These are phyloP conservation scores for Cylindrotheca closterium DNA, from an alignment of 108 stramenopile genomes.

Conservation along the genomic window DNA sequence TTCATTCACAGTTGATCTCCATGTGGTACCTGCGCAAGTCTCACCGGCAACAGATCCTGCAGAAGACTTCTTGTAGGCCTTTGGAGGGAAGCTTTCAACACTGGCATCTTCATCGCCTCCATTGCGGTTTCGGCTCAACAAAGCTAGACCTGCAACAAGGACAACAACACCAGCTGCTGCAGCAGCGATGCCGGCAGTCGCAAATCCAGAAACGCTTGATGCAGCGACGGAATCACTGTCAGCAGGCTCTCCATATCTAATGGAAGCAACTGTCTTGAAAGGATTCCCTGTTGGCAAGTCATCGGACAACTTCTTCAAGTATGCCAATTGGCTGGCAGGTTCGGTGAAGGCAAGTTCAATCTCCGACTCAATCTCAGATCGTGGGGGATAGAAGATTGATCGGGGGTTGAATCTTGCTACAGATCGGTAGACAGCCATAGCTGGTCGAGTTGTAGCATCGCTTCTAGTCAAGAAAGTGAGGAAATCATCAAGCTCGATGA, in stretches of 20 bases:
- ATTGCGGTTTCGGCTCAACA: constrained; percentile 6
- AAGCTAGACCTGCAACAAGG: constrained; percentile 22
- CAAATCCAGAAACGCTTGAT: constrained; percentile 5
- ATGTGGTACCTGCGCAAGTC: constrained; percentile 19
- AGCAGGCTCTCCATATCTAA: constrained; percentile 2
- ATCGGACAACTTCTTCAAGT: constrained; percentile 12
- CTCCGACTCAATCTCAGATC: constrained; percentile 21
- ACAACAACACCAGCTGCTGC: constrained; percentile 39
- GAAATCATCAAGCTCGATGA: constrained; percentile 33
- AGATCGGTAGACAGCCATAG: constrained; percentile 20
- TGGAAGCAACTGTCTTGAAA: constrained; percentile 16
- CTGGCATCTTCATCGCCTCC: not conserved
- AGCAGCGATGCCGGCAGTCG: constrained; percentile 19
- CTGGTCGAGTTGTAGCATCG: constrained; percentile 10
- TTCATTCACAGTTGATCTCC: constrained; percentile 11
- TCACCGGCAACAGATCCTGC: constrained; percentile 24
- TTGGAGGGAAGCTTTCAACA: constrained; percentile 11
- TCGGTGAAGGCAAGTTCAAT: constrained; percentile 19
- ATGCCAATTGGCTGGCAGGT: constrained; percentile 5
- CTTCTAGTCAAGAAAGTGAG: constrained; percentile 25
- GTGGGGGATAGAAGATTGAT: constrained; percentile 33
- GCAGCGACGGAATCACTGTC: not conserved
- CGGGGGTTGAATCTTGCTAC: constrained; percentile 29
- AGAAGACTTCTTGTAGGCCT: constrained; percentile 9
- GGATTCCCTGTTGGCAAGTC: constrained; percentile 24